phyloP scores from a whole-genome alignment of 495 filamentous ascomycete species.

The Penicillium dipodomyicola region DNA sequence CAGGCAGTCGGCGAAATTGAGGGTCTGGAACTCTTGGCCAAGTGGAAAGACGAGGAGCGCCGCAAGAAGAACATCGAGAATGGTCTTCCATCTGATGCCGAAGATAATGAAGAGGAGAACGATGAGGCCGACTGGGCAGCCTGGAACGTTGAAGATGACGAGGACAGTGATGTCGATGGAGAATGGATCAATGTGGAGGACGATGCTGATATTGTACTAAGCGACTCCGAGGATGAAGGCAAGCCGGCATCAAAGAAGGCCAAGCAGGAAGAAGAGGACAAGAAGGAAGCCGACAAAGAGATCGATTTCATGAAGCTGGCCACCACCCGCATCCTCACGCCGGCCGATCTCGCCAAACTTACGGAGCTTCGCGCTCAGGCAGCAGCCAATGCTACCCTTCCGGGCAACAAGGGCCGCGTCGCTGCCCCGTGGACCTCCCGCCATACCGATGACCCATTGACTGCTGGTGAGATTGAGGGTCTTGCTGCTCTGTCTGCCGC shows the following conservation, averaged over 20 bases:
- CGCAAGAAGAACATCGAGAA: conserved; percentile 65
- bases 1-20: conserved; percentile 80
- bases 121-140: conserved; percentile 71
- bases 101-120: conserved; percentile 55
- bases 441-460: conserved; percentile 79
- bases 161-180: conserved; percentile 70
- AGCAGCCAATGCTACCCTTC: conserved; percentile 60
- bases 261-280: conserved; percentile 32
- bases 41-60: conserved; percentile 90
- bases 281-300: conserved; percentile 24
- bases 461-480: conserved; percentile 80
- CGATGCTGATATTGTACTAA: conserved; percentile 75
- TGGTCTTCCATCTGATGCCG: conserved; percentile 56
- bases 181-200: conserved; percentile 93
- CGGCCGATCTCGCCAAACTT: conserved; percentile 88
- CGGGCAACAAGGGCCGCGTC: conserved; percentile 43
- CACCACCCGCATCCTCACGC: conserved; percentile 86
- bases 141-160: conserved; percentile 80
- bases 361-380: conserved; percentile 77
- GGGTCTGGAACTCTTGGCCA: conserved; percentile 84
- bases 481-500: conserved; percentile 64
- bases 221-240: conserved; percentile 66
- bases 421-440: conserved; percentile 45
- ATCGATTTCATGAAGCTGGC: conserved; percentile 62
- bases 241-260: conserved; percentile 63